phyloP scores from a whole-genome alignment of 345 rosid genomes.

The Boechera stricta region DNA sequence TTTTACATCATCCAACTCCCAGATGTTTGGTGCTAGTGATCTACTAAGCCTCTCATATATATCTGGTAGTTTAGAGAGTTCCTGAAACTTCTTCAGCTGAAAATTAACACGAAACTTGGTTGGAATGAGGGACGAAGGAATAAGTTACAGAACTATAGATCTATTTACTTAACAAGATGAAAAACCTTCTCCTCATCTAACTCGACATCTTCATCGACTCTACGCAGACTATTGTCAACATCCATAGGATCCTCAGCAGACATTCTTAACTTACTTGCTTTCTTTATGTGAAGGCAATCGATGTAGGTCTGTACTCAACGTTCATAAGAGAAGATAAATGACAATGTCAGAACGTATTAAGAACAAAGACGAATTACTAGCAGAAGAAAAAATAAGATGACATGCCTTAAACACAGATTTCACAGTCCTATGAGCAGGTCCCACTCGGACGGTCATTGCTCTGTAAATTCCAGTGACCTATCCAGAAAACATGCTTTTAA shows the following conservation, averaged over 20 bases:
- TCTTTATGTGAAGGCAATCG: conserved; percentile 92
- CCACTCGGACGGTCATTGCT: conserved; percentile 92
- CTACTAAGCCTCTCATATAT: conserved; percentile 82
- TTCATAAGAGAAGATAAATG: conserved; percentile 15
- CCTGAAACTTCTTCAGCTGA: conserved; percentile 72
- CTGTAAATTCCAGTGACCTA: conserved; percentile 95
- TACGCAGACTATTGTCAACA: conserved; percentile 61
- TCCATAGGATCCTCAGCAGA: conserved; percentile 76
- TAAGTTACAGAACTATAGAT: not conserved
- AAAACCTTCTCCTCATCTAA: conserved; percentile 73
- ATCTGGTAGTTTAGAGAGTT: conserved; percentile 73
- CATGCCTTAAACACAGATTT: conserved; percentile 91
- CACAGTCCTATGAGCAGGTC: conserved; percentile 88
- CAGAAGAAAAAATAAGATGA: conserved; percentile 21
- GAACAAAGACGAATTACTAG: conserved; percentile 10
- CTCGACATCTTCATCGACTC: conserved; percentile 66
- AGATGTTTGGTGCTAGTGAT: conserved; percentile 89
- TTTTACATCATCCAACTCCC: conserved; percentile 97
- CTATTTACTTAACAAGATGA: not conserved
- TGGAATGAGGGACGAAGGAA: conserved; percentile 10
- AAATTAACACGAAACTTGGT: conserved; percentile 25
- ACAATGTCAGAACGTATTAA: conserved; percentile 21
- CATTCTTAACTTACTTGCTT: conserved; percentile 87
- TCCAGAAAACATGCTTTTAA: conserved; percentile 23
- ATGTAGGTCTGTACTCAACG: conserved; percentile 70